Evolutionary conservation across 2,329 filamentous ascomycete species (phyloP).

Genomic region (Colletotrichum navitas): DNA sequence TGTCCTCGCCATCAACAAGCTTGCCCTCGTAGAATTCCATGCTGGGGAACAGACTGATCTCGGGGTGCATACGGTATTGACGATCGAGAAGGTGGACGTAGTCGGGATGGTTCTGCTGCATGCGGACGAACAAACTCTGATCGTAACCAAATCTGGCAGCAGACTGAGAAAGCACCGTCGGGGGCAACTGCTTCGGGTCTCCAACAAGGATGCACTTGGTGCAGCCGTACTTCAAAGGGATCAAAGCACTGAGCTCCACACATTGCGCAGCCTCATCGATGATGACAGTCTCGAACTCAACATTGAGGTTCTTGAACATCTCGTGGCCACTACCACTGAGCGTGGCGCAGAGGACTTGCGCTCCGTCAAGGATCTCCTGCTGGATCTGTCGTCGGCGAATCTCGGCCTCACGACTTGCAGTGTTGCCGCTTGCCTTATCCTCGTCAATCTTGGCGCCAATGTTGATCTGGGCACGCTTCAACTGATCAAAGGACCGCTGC

Average conservation of each 20-base stretch:
- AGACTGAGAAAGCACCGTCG: constrained; percentile 94
- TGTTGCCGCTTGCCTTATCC: constrained; percentile 87
- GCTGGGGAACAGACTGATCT: constrained; percentile 93
- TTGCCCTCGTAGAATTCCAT: constrained; percentile 91
- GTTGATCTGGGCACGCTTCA: constrained; percentile 79
- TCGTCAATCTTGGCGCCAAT: constrained; percentile 89
- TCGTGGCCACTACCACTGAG: constrained; percentile 96
- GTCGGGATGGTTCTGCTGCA: constrained; percentile 91
- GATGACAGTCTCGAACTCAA: constrained; percentile 98
- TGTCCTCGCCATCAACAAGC: constrained; percentile 86
- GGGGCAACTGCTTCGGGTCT: constrained; percentile 96
- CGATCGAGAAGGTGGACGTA: constrained; percentile 96
- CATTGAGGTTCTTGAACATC: constrained; percentile 93
- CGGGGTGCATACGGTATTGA: constrained; percentile 99
- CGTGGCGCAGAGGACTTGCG: constrained; percentile 94
- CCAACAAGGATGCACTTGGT: constrained; percentile 97
- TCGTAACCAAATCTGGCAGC: constrained; percentile 95
- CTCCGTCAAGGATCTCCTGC: constrained; percentile 89
- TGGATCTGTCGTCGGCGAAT: constrained; percentile 86
- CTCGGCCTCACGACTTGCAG: constrained; percentile 85
- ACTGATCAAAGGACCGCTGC: constrained; percentile 80
- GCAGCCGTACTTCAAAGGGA: constrained; percentile 97
- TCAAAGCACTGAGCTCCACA: constrained; percentile 95
- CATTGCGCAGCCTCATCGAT: constrained; percentile 99
- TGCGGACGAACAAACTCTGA: constrained; percentile 97